phyloP scores from a whole-genome alignment of 129 eudicot genomes.

The Lonicera japonica region DNA sequence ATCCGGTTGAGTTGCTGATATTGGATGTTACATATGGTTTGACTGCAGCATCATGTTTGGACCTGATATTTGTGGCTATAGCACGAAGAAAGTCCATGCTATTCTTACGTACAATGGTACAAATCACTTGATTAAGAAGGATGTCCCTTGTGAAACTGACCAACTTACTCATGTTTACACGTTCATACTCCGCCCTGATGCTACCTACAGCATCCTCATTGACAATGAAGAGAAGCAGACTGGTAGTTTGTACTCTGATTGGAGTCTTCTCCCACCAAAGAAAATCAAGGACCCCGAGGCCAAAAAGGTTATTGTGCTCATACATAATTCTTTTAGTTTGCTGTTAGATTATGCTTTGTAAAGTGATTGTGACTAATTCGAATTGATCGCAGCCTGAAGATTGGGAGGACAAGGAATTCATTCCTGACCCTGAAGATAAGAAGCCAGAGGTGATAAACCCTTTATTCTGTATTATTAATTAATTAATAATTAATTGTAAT shows the following conservation, averaged over 20 bases:
- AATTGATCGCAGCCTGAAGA: slow-evolving; percentile 71
- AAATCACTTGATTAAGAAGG: slow-evolving; percentile 90
- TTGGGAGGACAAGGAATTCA: slow-evolving; percentile 94
- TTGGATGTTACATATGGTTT: neutral
- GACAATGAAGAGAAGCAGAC: slow-evolving; percentile 89
- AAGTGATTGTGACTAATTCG: slow-evolving; percentile 1
- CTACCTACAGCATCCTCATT: slow-evolving; percentile 82
- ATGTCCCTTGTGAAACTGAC: slow-evolving; percentile 95
- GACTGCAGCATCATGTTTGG: slow-evolving; percentile 88
- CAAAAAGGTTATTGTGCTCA: slow-evolving; percentile 50
- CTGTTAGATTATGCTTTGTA: neutral
- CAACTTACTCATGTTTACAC: slow-evolving; percentile 91
- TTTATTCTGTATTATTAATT: neutral
- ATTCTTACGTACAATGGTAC: slow-evolving; percentile 76
- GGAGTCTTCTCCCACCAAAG: slow-evolving; percentile 94
- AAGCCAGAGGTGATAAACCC: slow-evolving; percentile 70
- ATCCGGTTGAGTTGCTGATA: slow-evolving; percentile 12
- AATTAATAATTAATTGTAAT: neutral
- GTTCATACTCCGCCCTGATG: slow-evolving; percentile 87
- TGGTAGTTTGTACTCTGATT: slow-evolving; percentile 84
- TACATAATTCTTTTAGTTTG: neutral
- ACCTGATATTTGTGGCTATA: slow-evolving; percentile 94
- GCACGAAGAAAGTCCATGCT: slow-evolving; percentile 91
- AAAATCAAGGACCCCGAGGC: slow-evolving; percentile 92
- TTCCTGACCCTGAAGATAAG: slow-evolving; percentile 94